Evolutionary conservation across 169 alveolate genomes (phyloP).

Genomic region (Plasmodium yoelii): DNA sequence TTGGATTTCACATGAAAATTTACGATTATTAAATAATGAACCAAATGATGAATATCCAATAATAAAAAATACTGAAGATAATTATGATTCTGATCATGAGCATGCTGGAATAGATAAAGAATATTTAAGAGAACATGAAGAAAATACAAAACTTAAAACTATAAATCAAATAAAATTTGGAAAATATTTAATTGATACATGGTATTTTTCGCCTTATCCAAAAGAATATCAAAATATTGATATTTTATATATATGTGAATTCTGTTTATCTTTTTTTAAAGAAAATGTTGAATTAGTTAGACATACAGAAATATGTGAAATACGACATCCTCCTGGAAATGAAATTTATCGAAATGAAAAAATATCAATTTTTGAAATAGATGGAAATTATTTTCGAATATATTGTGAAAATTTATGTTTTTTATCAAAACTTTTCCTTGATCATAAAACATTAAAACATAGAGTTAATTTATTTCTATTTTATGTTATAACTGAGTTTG

Average conservation of each 20-base stretch:
- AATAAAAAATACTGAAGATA: constrained; percentile 74
- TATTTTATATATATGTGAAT: constrained; percentile 95
- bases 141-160: constrained; percentile 95
- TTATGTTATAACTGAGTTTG: constrained; percentile 95
- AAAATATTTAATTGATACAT: constrained; percentile 93
- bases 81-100: constrained; percentile 82
- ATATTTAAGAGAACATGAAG: constrained; percentile 94
- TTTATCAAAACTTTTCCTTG: constrained; percentile 96
- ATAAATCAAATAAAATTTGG: constrained; percentile 95
- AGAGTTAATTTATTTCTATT: constrained; percentile 91
- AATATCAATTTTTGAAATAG: constrained; percentile 96
- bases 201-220: constrained; percentile 99
- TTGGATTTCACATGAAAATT: constrained; percentile 89
- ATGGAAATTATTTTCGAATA: constrained; percentile 93
- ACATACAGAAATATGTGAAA: constrained; percentile 90
- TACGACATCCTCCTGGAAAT: constrained; percentile 98
- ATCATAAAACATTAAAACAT: constrained; percentile 96
- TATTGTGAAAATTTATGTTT: constrained; percentile 98
- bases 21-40: constrained; percentile 86
- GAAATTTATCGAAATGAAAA: constrained; percentile 95
- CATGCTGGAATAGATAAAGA: constrained; percentile 93
- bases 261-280: constrained; percentile 93
- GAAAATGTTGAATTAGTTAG: constrained; percentile 90
- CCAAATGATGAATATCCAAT: constrained; percentile 82
- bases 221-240: constrained; percentile 94